Evolutionary conservation across 495 filamentous ascomycete genomes (phyloP), one percentile per base, ranked within the genome.

Genomic region (Penicillium mononematosum): DNA sequence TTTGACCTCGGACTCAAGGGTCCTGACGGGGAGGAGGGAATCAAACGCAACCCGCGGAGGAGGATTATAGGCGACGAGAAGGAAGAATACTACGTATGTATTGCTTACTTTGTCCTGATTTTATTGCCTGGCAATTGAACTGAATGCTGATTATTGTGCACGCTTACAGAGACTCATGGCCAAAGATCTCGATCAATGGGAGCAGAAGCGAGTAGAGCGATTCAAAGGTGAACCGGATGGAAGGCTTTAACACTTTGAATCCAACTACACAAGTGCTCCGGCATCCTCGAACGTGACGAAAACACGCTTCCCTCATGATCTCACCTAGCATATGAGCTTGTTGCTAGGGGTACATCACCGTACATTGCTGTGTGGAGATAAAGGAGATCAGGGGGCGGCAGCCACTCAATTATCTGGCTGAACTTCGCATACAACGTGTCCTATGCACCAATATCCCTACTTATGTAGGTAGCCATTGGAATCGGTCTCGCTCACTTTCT

Each of bases 141-240:
- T 17, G n/a, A 50, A 50, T 44, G 14, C 60, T 59, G 31, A 62
- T 57, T 56, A 62, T 57, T 57, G 17, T 29, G 5, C 17, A 27
- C 34, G 5, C 44, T 45, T 20, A 52, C 70, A 96, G 92, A 86
- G 88, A 73, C 78, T 97, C 16, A 88, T 92, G 59, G 88, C 87
- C 29, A 95, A 97, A 74, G 92, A 98, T 70, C 67, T 96, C 49
- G 93, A 98, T 64, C 81, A 90, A 63, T 99, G 95, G 95, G 95
- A 99, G 70, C 92, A 96, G 68, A 94, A 90, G 71, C 82, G 95
- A 47, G 91, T 98, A 14, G 83, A 92, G 74, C 79, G 95, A 63
- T 81, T 98, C 53, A 79, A 86, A 27, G 95, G 95, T 14, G 95
- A 99, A 73, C 84, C 79, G 32, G 92, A 99, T 74, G 95, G 95